Conservation (phyloP, 768 basidiomycete genomes). For the Cytidiella melzeri region DNA sequence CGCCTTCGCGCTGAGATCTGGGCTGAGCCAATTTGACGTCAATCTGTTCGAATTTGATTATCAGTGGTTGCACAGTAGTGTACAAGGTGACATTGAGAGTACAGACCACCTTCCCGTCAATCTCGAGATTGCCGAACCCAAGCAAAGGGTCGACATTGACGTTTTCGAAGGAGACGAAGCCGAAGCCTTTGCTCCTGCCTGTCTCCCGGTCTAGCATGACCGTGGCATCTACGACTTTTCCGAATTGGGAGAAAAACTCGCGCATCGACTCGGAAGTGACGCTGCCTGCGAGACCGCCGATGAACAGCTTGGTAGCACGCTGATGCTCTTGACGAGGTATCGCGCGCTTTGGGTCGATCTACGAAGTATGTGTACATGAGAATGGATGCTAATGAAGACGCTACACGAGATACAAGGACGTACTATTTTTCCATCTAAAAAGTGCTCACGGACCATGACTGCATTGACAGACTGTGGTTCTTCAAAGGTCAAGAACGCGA, state of each 20-base stretch:
- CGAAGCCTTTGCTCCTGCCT: slow-evolving; percentile 93
- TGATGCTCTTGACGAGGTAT: slow-evolving; percentile 96
- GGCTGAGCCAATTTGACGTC: slow-evolving; percentile 97
- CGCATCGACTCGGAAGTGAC: slow-evolving; percentile 94
- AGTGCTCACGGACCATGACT: slow-evolving; percentile 93
- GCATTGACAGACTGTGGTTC: slow-evolving; percentile 90
- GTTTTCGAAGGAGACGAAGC: slow-evolving; percentile 94
- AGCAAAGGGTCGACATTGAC: slow-evolving; percentile 88
- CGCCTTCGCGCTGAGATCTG: slow-evolving; percentile 66
- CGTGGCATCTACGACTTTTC: slow-evolving; percentile 94
- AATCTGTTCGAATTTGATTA: slow-evolving; percentile 48
- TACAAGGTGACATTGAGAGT: background rate
- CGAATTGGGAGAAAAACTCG: slow-evolving; percentile 89
- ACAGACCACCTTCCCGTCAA: slow-evolving; percentile 91
- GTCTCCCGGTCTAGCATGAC: slow-evolving; percentile 99
- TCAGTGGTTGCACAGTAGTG: background rate
- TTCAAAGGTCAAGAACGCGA: slow-evolving; percentile 96
- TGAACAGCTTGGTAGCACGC: slow-evolving; percentile 90
- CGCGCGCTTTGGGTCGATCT: slow-evolving; percentile 99
- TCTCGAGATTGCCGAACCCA: slow-evolving; percentile 81
- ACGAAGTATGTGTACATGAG: slow-evolving; percentile 11
- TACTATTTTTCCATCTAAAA: slow-evolving; percentile 95
- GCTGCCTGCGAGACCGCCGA: slow-evolving; percentile 86
- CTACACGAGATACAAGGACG: slow-evolving; percentile 27
- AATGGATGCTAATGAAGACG: background rate